Evolutionary conservation across 768 basidiomycete species (phyloP), one percentile per base, ranked within the genome.

Genomic region (Mrakia hoshinonis): DNA sequence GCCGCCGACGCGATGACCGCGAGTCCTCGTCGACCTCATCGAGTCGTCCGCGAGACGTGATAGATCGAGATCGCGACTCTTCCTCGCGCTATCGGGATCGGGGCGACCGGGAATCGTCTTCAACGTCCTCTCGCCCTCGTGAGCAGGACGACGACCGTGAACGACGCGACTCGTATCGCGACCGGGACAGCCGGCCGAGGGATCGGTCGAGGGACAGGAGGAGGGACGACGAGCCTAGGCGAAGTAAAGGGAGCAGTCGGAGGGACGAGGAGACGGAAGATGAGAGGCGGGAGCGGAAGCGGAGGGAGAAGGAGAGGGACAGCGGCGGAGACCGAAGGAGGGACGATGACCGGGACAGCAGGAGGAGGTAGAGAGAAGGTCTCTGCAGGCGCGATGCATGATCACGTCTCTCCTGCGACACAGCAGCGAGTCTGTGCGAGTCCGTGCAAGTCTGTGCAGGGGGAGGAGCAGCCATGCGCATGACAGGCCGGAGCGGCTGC

Each of bases 11-110:
- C 31, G 77, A 80, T 29, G 82, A 82, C 61, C 64, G 60, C 9
- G 79, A 80, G 60, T 73, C 70, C 60, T 78, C 78, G 48, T 75
- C 78, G 22, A 76, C 79, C 60, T 74, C 79, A 5, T 80, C 43
- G 7, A 15, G 7, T 43, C 43, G 43, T 7, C 43, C 7, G 6
- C 43, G 15, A 43, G 43, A 43, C 43, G 43, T 7, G 7, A 43
- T 6, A 15, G 43, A 80, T n/a, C 69, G 76, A 18, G 75, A 78
- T 39, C 74, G 79, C 1, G 58, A 61, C 58, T 43, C 43, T 43
- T 43, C 43, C 6, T 43, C 43, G 43, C 43, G 43, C 43, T 43
- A 43, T 43, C 43, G 43, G 6, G 43, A 43, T 43, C 43, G 43
- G 15, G 43, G 15, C 7, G 43, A 15, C 15, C 43, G 43, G 7